Evolutionary conservation across 2,329 filamentous ascomycete species (phyloP), one percentile per base, ranked within the genome.

Genomic region (Pleomassaria siparia): DNA sequence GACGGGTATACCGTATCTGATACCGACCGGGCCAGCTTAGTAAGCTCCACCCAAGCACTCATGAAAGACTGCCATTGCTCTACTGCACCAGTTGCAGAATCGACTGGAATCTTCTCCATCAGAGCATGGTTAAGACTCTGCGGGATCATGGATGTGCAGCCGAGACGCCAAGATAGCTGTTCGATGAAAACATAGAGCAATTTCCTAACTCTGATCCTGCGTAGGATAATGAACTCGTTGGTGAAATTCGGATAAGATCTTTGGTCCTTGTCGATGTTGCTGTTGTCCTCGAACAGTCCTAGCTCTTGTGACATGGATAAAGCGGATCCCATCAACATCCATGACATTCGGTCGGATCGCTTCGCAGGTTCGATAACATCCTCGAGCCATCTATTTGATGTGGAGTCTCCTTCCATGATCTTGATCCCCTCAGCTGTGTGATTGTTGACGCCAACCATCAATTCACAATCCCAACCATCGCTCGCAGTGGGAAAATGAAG

Each of bases 301-400:
- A 80, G 63, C 51, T 81, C 78, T 43, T 80, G 77, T 1, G 77
- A 75, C 11, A 82, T 66, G 2, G 77, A 78, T 20, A 79, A 57
- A 0, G 77, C 80, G 54, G 75, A 77, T 2, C 80, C 80, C 32
- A 83, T 72, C 16, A 82, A 56, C 75, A 81, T 82, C 80, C 80
- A 83, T 1, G 80, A 82, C 79, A 83, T 82, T 2, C 79, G 74
- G 55, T 82, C 80, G 0, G 77, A 82, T 46, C 77, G 69, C 49
- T 76, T 75, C 2, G 79, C 76, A 2, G 79, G 78, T 32, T 80
- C 74, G 32, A 81, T 76, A 28, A 82, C 79, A 52, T 80, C 79
- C 39, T 79, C 73, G 1, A 78, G 65, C 76, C 78, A 80, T 41
- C 74, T 61, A 45, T 70, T 75, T 3, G 71, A 67, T 3, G 61